Percentiles rank a stretch among this genome's conserved stretches.
These are phyloP conservation scores for Quercus tomentella DNA, from an alignment of 331 rosid species.

Conservation along the genomic window DNA sequence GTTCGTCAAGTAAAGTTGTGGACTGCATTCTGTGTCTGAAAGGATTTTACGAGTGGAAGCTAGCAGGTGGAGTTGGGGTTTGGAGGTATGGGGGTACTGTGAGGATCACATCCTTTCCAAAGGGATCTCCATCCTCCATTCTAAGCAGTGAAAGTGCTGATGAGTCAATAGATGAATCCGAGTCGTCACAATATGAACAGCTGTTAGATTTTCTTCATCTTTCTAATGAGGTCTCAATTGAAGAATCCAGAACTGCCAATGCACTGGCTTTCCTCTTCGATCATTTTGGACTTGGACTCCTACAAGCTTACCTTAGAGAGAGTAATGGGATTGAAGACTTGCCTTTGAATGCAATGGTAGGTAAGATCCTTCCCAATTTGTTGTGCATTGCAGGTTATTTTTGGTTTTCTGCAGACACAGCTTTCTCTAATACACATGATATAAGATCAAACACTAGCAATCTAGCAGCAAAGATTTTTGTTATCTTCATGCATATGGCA, in stretches of 20 bases:
- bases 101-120: conserved; percentile 77
- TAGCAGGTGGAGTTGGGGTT: conserved; percentile 89
- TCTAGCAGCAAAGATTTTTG: too few species aligned
- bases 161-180: conserved; percentile 78
- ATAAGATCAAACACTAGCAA: background rate
- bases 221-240: conserved; percentile 65
- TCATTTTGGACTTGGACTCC: conserved; percentile 83
- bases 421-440: background rate
- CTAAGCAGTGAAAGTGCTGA: conserved; percentile 81
- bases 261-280: conserved; percentile 84
- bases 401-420: background rate
- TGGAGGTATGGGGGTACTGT: conserved; percentile 99
- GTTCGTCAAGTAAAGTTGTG: conserved; percentile 87
- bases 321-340: conserved; percentile 56
- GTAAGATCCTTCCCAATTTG: conserved; percentile 59
- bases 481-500: background rate
- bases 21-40: conserved; percentile 97
- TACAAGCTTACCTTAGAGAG: conserved; percentile 88
- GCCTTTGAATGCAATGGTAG: conserved; percentile 97
- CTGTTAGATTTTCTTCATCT: conserved; percentile 76
- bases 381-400: conserved; percentile 10
- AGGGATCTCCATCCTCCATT: conserved; percentile 62
- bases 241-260: conserved; percentile 70
- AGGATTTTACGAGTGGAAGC: conserved; percentile 92
- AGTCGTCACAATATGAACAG: conserved; percentile 88